phyloP scores from a whole-genome alignment of 106 monocot genomes.

The Acorus calamus region DNA sequence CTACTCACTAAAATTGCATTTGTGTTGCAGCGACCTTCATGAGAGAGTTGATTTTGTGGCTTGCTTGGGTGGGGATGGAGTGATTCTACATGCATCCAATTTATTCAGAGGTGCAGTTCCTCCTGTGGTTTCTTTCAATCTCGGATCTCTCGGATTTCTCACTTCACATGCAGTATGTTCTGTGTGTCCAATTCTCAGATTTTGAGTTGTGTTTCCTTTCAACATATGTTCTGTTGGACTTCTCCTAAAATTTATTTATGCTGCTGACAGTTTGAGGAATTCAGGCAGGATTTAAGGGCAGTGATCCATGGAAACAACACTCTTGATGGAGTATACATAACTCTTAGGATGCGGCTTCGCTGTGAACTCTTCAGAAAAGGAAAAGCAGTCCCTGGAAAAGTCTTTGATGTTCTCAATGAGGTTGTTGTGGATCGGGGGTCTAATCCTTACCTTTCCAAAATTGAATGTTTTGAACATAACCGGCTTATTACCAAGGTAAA shows the following conservation, averaged over 20 bases:
- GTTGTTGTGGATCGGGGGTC: conserved; percentile 97
- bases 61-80: conserved; percentile 98
- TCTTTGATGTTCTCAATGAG: conserved; percentile 95
- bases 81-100: conserved; percentile 95
- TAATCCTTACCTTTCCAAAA: conserved; percentile 95
- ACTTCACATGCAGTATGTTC: conserved; percentile 79
- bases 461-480: conserved; percentile 95
- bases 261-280: conserved; percentile 61
- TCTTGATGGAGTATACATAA: conserved; percentile 87
- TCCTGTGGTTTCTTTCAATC: conserved; percentile 97
- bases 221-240: background rate
- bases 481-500: conserved; percentile 95
- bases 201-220: conserved; percentile 1
- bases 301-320: conserved; percentile 95
- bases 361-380: conserved; percentile 95
- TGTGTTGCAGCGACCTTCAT: conserved; percentile 80
- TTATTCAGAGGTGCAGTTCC: conserved; percentile 95
- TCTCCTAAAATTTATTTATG: conserved; percentile 1
- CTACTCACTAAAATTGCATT: conserved; percentile 2
- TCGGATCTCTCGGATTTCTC: conserved; percentile 98
- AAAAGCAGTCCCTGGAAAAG: conserved; percentile 84
- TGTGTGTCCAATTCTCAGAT: conserved; percentile 6
- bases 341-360: conserved; percentile 84
- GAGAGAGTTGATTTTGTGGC: conserved; percentile 97
- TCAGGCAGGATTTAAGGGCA: conserved; percentile 62